These are phyloP conservation scores for Talaromyces ruber DNA, from an alignment of 495 filamentous ascomycete genomes.

Conservation along the genomic window DNA sequence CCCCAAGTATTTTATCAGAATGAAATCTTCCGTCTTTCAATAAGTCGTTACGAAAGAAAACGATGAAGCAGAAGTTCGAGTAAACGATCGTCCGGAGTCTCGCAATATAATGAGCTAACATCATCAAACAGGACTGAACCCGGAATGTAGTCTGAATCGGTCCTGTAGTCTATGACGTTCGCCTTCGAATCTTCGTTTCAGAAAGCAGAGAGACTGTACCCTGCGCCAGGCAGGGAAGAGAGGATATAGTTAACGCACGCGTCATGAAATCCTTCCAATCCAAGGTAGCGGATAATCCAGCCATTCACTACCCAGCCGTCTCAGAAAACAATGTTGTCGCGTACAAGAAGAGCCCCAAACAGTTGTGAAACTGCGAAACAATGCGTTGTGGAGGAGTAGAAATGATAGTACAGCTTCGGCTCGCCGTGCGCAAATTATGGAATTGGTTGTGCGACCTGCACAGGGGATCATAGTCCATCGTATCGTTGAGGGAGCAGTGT, in stretches of 20 bases:
- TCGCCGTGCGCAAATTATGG: not conserved
- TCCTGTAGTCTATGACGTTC: constrained; percentile 30
- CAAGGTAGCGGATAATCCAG: constrained; percentile 4
- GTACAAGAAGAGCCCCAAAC: not conserved
- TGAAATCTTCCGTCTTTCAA: constrained; percentile 16
- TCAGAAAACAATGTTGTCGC: not conserved
- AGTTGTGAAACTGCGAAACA: not conserved
- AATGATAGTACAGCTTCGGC: not conserved
- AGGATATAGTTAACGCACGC: not conserved
- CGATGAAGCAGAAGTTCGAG: not conserved
- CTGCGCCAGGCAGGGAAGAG: constrained; percentile 4
- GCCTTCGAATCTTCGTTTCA: constrained; percentile 22
- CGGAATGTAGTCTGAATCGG: not conserved
- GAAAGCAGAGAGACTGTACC: not conserved
- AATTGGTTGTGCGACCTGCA: not conserved
- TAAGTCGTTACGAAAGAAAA: not conserved
- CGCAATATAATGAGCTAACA: not conserved
- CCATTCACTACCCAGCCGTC: not conserved
- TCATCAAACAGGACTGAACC: not conserved
- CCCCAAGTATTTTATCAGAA: constrained; percentile 25
- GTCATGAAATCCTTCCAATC: not conserved
- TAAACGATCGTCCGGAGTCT: not conserved
- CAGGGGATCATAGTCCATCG: not conserved
- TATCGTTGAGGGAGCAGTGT: not conserved
- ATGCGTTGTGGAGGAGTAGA: not conserved